These are phyloP conservation scores for Beta vulgaris DNA, from an alignment of 148 eudicot species.

Conservation along the genomic window DNA sequence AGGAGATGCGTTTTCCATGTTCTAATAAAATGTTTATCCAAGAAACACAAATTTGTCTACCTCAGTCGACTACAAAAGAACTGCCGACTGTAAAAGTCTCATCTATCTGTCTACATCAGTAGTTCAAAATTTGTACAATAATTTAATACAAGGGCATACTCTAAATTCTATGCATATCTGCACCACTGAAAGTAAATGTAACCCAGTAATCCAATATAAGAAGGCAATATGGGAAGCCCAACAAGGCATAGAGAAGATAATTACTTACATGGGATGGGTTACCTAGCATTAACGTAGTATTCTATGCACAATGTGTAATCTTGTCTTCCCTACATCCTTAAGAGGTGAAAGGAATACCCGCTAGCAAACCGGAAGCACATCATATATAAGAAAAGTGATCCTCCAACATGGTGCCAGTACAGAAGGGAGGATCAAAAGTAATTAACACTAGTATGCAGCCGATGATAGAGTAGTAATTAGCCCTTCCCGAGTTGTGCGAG, in stretches of 20 bases:
- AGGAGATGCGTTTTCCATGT: too few species aligned
- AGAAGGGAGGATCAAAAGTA: constrained; percentile 12
- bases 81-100: not conserved
- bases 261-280: constrained; percentile 9
- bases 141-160: not conserved
- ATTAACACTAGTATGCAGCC: not conserved
- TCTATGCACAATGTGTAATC: constrained; percentile 29
- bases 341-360: constrained; percentile 11
- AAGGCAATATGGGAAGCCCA: not conserved
- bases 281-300: constrained; percentile 11
- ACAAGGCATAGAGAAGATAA: not conserved
- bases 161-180: constrained; percentile 21
- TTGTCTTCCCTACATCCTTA: not conserved
- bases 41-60: not conserved
- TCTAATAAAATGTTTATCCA: not conserved
- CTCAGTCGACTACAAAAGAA: not conserved
- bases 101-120: constrained; percentile 2
- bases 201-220: constrained; percentile 8
- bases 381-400: constrained; percentile 7
- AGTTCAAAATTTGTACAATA: constrained; percentile 28
- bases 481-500: constrained; percentile 40
- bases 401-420: constrained; percentile 2
- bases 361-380: constrained; percentile 7
- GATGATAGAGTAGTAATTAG: not conserved
- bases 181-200: not conserved